These are phyloP conservation scores for Saccharomycopsis vini DNA, from an alignment of 805 yeast species.

Conservation along the genomic window DNA sequence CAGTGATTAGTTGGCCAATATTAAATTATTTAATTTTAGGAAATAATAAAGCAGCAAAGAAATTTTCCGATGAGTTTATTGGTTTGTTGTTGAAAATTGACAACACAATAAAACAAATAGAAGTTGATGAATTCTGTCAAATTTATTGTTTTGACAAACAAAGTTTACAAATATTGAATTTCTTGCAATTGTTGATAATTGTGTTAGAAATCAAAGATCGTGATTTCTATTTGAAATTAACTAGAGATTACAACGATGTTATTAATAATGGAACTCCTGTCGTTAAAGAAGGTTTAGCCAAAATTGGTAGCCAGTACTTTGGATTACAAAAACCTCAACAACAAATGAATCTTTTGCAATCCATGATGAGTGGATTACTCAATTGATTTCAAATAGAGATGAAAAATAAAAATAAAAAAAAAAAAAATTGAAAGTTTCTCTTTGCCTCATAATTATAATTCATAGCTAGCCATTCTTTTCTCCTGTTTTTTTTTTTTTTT, in stretches of 20 bases:
- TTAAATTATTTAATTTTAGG: constrained; percentile 23
- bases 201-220: constrained; percentile 48
- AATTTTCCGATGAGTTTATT: constrained; percentile 30
- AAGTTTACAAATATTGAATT: constrained; percentile 45
- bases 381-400: constrained; percentile 6
- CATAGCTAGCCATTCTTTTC: no score
- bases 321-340: constrained; percentile 45
- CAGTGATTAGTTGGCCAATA: constrained; percentile 9
- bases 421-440: background rate
- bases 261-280: no score
- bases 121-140: constrained; percentile 26
- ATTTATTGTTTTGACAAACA: constrained; percentile 27
- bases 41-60: constrained; percentile 29
- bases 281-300: constrained; percentile 38
- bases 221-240: constrained; percentile 45
- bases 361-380: constrained; percentile 66
- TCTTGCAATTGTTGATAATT: constrained; percentile 55
- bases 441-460: background rate
- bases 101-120: constrained; percentile 23
- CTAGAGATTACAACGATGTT: constrained; percentile 26
- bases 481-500: background rate
- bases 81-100: constrained; percentile 21
- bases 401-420: background rate
- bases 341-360: constrained; percentile 51
- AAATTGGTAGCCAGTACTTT: constrained; percentile 55